Evolutionary conservation across 257 asterid species (phyloP).

Genomic region (Forsythia suspensa): DNA sequence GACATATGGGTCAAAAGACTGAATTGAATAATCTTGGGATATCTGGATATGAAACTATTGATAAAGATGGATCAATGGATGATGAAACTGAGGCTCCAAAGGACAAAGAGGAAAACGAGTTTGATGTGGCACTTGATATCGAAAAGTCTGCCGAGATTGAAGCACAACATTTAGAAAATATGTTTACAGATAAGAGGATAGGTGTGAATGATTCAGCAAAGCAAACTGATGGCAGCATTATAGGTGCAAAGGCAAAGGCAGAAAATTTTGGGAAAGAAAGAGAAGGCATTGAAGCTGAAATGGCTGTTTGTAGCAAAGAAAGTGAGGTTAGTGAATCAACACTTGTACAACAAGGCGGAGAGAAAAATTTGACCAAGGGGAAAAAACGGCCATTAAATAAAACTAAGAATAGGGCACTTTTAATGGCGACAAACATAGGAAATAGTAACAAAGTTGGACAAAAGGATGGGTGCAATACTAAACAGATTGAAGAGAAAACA

Average conservation of each 20-base stretch:
- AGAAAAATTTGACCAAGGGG: slow-evolving; percentile 30
- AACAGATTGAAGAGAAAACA: slow-evolving; percentile 26
- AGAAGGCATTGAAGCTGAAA: slow-evolving; percentile 33
- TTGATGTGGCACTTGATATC: slow-evolving; percentile 14
- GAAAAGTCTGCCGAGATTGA: slow-evolving; percentile 28
- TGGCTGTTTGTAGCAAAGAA: slow-evolving; percentile 26
- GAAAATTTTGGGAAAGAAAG: slow-evolving; percentile 26
- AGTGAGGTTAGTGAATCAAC: slow-evolving; percentile 29
- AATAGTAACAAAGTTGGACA: slow-evolving; percentile 24
- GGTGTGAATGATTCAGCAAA: slow-evolving; percentile 18
- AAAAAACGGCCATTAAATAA: slow-evolving; percentile 46
- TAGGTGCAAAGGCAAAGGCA: slow-evolving; percentile 13
- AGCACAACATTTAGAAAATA: slow-evolving; percentile 26
- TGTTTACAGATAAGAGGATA: slow-evolving; percentile 15
- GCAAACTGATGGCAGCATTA: slow-evolving; percentile 22
- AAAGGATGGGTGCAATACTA: slow-evolving; percentile 10
- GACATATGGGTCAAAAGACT: not conserved
- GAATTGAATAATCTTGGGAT: not conserved
- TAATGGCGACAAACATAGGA: slow-evolving; percentile 14
- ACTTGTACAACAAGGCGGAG: slow-evolving; percentile 24
- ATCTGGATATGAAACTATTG: not conserved
- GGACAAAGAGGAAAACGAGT: slow-evolving; percentile 26
- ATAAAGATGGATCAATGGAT: slow-evolving; percentile 26
- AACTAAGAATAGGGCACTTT: slow-evolving; percentile 23
- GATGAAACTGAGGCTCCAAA: slow-evolving; percentile 51